Evolutionary conservation across 129 eudicot species (phyloP), one percentile per base, ranked within the genome.

Genomic region (Chrysanthemum seticuspe): DNA sequence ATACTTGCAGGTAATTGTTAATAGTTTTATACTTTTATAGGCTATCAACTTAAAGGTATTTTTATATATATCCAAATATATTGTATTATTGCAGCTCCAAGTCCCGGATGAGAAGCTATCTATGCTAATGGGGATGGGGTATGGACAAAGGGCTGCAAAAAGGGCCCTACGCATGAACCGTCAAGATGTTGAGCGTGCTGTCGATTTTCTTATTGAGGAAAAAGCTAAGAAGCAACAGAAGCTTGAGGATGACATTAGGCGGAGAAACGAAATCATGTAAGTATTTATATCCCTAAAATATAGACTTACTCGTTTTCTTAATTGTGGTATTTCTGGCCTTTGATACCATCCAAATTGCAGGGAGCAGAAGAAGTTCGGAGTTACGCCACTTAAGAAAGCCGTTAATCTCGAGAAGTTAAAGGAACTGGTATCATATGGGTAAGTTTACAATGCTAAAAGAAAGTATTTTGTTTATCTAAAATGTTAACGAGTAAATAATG

Each of bases 341-440:
- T 40, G 10, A 40, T 40, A 7, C 10, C 54, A 72, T 54, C 47
- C 47, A 13, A 54, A 59, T 64, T 82, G 73, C 85, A 93, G 98
- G 96, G 98, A 93, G 76, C 98, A 89, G 73, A 89, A 90, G 86
- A 68, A 62, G 44, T 90, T 85, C 72, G 98, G 98, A 84, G 81
- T 72, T 62, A 93, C 98, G 3, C 88, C 97, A 0, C 91, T 84
- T 44, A 80, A 71, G 70, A 93, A 90, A 78, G 86, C 97, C 36
- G 95, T 93, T 66, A 90, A 93, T 81, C 75, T 93, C 59, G 77
- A 80, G 67, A 90, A 75, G 71, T 67, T 93, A 69, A 85, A 84
- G 60, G 88, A 84, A 76, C 72, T 93, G 78, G 82, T 74, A 69
- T 74, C 85, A 23, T 72, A 87, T 25, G 97, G 98, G 98, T 93